Conservation (phyloP, 768 basidiomycete species). For the Trametes coccinea region DNA sequence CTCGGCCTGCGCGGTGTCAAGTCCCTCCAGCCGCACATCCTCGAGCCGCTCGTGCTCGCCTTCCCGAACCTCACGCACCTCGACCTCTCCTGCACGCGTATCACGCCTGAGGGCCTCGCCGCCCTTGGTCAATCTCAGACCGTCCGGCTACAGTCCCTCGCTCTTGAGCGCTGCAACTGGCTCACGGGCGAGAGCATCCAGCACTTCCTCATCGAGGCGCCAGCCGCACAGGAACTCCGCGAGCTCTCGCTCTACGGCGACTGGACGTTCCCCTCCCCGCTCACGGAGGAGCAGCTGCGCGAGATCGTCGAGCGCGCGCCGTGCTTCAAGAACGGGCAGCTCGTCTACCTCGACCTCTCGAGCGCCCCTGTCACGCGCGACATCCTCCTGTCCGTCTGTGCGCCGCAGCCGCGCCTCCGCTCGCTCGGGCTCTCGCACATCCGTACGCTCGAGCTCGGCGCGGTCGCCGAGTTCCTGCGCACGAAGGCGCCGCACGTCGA, state of each 20-base stretch:
- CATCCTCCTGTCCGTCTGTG: constrained; percentile 50
- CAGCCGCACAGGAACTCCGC: constrained; percentile 57
- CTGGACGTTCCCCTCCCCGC: constrained; percentile 73
- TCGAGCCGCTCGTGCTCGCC: constrained; percentile 73
- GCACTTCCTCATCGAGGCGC: constrained; percentile 68
- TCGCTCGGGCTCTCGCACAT: constrained; percentile 92
- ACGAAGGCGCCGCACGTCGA: constrained; percentile 76
- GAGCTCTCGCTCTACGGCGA: constrained; percentile 93
- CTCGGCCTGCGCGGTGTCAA: constrained; percentile 83
- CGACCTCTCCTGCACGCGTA: constrained; percentile 89
- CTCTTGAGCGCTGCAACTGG: constrained; percentile 83
- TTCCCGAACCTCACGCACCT: constrained; percentile 88
- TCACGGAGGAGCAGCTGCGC: constrained; percentile 63
- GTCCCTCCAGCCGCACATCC: constrained; percentile 66
- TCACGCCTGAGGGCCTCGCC: constrained; percentile 71
- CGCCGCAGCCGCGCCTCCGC: constrained; percentile 71
- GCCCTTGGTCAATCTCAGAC: constrained; percentile 63
- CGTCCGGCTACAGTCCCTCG: constrained; percentile 73
- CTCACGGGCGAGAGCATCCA: constrained; percentile 79
- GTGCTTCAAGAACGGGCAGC: constrained; percentile 70
- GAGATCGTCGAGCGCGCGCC: constrained; percentile 74
- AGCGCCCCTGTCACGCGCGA: constrained; percentile 70
- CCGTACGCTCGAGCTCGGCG: constrained; percentile 62
- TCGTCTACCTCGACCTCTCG: constrained; percentile 90
- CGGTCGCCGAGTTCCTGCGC: constrained; percentile 67